Conservation (phyloP, 2,329 filamentous ascomycete species). For the Didymella arachidicola region DNA sequence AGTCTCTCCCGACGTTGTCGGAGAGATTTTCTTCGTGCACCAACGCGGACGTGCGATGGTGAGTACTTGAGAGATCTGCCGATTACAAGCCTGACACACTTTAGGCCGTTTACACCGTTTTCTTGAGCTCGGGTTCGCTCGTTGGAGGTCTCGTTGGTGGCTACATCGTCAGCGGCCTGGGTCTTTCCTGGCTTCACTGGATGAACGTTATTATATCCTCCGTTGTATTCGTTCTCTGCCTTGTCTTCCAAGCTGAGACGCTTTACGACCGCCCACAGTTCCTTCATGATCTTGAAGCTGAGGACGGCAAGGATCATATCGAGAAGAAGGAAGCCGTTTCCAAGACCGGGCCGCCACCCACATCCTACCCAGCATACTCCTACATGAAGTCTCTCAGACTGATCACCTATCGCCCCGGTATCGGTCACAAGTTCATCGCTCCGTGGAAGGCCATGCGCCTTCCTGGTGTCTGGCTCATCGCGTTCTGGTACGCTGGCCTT, state of each 20-base stretch:
- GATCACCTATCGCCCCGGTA: conserved; percentile 46
- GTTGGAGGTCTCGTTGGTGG: conserved; percentile 52
- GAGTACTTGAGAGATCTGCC: neutral
- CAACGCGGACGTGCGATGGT: conserved; percentile 53
- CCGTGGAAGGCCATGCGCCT: conserved; percentile 51
- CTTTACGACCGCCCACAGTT: conserved; percentile 46
- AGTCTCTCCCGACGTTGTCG: conserved; percentile 52
- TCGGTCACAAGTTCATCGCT: conserved; percentile 47
- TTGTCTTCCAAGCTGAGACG: conserved; percentile 53
- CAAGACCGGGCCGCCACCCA: conserved; percentile 13
- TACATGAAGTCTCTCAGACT: conserved; percentile 49
- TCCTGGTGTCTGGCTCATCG: conserved; percentile 54
- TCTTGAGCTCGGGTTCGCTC: conserved; percentile 49
- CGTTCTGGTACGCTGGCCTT: conserved; percentile 54
- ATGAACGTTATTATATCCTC: conserved; percentile 50
- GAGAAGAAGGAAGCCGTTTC: conserved; percentile 31
- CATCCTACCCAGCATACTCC: conserved; percentile 40
- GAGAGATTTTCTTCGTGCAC: conserved; percentile 55
- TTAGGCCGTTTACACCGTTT: conserved; percentile 54
- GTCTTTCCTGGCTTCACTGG: conserved; percentile 53
- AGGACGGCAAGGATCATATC: conserved; percentile 23
- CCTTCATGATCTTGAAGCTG: conserved; percentile 24
- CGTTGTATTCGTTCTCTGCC: conserved; percentile 42
- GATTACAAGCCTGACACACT: neutral
- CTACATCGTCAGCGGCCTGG: conserved; percentile 50